phyloP scores from a whole-genome alignment of 768 basidiomycete genomes.

The Daedalea quercina region DNA sequence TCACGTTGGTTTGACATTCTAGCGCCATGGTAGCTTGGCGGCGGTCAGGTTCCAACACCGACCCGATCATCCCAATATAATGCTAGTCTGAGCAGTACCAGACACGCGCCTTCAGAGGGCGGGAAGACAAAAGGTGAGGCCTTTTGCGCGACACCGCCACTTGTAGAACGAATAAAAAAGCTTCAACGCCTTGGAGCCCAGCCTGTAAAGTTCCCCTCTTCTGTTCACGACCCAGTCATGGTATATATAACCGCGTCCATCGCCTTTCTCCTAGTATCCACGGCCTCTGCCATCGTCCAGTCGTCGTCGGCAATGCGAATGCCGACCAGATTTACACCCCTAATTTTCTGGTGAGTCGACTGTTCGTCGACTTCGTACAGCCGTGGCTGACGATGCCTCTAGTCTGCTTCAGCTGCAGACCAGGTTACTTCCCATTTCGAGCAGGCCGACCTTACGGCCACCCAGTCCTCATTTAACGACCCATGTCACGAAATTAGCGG shows the following conservation, averaged over 20 bases:
- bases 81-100: no score
- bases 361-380: neutral
- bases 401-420: slow-evolving; percentile 47
- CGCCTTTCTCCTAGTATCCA: slow-evolving; percentile 43
- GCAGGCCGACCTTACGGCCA: slow-evolving; percentile 39
- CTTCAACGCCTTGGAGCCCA: no score
- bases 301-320: slow-evolving; percentile 45
- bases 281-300: slow-evolving; percentile 41
- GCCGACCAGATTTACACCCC: slow-evolving; percentile 40
- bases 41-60: no score
- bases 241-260: slow-evolving; percentile 26
- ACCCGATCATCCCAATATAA: no score
- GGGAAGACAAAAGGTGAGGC: no score
- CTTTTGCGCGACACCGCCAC: no score
- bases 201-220: neutral
- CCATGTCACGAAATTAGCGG: slow-evolving; percentile 49
- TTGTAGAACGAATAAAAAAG: no score
- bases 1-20: no score
- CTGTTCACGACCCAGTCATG: slow-evolving; percentile 7
- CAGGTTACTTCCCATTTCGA: slow-evolving; percentile 58
- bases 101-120: no score
- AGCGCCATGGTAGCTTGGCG: no score
- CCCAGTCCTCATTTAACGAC: slow-evolving; percentile 27
- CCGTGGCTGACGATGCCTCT: neutral
- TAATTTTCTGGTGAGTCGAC: slow-evolving; percentile 41